These are phyloP conservation scores for Suillus plorans DNA, from an alignment of 768 basidiomycete species.

Conservation along the genomic window DNA sequence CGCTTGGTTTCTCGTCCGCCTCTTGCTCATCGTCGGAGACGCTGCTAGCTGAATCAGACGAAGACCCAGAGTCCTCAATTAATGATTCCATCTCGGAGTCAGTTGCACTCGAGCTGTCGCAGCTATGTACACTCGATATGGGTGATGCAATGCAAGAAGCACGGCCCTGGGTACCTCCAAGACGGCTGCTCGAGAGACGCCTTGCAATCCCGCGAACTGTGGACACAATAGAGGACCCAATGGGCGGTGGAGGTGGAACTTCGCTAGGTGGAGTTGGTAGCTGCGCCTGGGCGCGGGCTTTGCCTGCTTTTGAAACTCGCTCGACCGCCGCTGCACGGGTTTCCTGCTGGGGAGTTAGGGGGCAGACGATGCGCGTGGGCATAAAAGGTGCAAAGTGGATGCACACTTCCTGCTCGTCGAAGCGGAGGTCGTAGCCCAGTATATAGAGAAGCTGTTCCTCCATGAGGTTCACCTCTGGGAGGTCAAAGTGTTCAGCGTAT, in stretches of 20 bases:
- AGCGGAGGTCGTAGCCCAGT: slow-evolving; percentile 90
- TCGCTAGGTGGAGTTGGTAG: slow-evolving; percentile 44
- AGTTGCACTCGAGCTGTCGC: slow-evolving; percentile 42
- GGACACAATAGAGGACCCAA: slow-evolving; percentile 44
- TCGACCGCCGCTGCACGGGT: slow-evolving; percentile 54
- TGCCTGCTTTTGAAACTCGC: slow-evolving; percentile 53
- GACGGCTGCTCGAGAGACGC: slow-evolving; percentile 46
- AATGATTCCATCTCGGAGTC: slow-evolving; percentile 63
- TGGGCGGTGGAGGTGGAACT: slow-evolving; percentile 20
- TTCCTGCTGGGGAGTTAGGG: slow-evolving; percentile 36
- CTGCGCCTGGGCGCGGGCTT: slow-evolving; percentile 50
- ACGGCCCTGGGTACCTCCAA: slow-evolving; percentile 28
- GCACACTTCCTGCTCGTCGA: slow-evolving; percentile 81
- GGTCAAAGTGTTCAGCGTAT: slow-evolving; percentile 75
- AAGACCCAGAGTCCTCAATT: slow-evolving; percentile 62
- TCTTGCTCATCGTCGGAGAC: slow-evolving; percentile 45
- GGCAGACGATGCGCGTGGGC: slow-evolving; percentile 20
- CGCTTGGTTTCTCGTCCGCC: slow-evolving; percentile 18
- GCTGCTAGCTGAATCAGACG: slow-evolving; percentile 48
- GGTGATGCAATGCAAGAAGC: slow-evolving; percentile 29
- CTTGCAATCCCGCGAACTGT: slow-evolving; percentile 61
- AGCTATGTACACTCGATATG: slow-evolving; percentile 41
- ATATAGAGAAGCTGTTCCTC: slow-evolving; percentile 93
- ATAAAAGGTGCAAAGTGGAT: slow-evolving; percentile 71
- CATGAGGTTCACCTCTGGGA: slow-evolving; percentile 90